These are phyloP conservation scores for Colletotrichum theobromicola DNA, from an alignment of 2,329 filamentous ascomycete genomes.

Conservation along the genomic window DNA sequence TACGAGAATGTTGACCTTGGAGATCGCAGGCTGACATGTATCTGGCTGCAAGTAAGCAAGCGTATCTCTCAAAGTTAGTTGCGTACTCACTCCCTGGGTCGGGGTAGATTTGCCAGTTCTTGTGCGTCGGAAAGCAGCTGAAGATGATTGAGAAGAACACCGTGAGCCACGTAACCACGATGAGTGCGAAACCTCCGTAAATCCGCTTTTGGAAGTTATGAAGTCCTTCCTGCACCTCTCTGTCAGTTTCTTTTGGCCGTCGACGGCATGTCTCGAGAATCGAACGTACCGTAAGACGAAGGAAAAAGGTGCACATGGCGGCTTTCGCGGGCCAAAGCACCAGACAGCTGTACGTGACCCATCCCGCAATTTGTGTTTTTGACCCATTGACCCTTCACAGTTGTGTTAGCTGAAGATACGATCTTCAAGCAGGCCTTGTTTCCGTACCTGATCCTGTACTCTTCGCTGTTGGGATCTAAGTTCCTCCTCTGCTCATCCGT, in stretches of 20 bases:
- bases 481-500: slow-evolving; percentile 51
- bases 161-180: slow-evolving; percentile 48
- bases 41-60: slow-evolving; percentile 40
- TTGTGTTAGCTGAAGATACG: neutral
- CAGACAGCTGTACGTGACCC: slow-evolving; percentile 50
- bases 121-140: slow-evolving; percentile 49
- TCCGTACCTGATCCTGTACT: slow-evolving; percentile 45
- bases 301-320: slow-evolving; percentile 58
- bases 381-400: slow-evolving; percentile 50
- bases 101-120: slow-evolving; percentile 59
- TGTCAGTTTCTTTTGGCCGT: neutral
- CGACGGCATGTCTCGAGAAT: too few relatives aligned
- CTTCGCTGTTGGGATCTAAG: slow-evolving; percentile 47
- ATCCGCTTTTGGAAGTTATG: slow-evolving; percentile 36
- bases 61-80: rapidly evolving
- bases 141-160: slow-evolving; percentile 52
- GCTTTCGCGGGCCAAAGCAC: slow-evolving; percentile 58
- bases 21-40: slow-evolving; percentile 22
- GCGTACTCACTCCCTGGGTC: slow-evolving; percentile 51
- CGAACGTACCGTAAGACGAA: slow-evolving; percentile 48
- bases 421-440: neutral
- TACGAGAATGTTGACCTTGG: slow-evolving; percentile 20
- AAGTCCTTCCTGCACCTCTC: neutral
- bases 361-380: slow-evolving; percentile 58
- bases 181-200: slow-evolving; percentile 47